Evolutionary conservation across 2,329 filamentous ascomycete species (phyloP), one percentile per base, ranked within the genome.

Genomic region (Phialophora expanda): DNA sequence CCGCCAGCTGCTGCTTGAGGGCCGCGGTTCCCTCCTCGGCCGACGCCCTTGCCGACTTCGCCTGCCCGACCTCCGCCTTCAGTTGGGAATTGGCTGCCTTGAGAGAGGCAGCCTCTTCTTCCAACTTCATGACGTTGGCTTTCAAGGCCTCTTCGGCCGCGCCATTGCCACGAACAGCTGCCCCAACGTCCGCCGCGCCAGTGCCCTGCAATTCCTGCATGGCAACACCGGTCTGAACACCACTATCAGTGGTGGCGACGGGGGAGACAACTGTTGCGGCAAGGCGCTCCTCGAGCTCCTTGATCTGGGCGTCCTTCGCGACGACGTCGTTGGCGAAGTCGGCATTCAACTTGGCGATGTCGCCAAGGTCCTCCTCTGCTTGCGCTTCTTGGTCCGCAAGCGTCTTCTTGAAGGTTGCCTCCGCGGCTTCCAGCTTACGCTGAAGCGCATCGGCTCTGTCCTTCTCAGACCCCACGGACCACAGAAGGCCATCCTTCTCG

Each of bases 1-100:
- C 48, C 48, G 48, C 48, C 48, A 53, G 28, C 50, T 53, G 17
- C 28, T 53, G 22, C 22, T 53, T 53, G 20, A 26, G 50, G 38
- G 14, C 38, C 38, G 2, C 32, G 32, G 32, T 12, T 4, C 32
- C 11, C 32, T 34, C 32, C 32, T 34, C 32, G 32, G 32, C 32
- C 32, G 32, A 34, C 32, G 38, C 17, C 38, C 38, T 44, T 44
- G 38, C 38, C 38, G 38, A 44, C 38, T n/a, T 17, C 38, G 14
- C 38, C 38, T n/a, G 38, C 38, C 38, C 38, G 17, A n/a, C 38
- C 38, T 44, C 38, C 38, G 38, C 38, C 17, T 44, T 44, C 38
- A 44, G 17, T 44, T 44, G 38, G 38, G 38, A 44, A n/a, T 44
- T 44, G 17, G 38, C 38, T 44, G 38, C 38, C 38, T 44, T 44